Base-by-base conservation (phyloP, 257 asterid species). In the Thymus quinquecostatus region DNA sequence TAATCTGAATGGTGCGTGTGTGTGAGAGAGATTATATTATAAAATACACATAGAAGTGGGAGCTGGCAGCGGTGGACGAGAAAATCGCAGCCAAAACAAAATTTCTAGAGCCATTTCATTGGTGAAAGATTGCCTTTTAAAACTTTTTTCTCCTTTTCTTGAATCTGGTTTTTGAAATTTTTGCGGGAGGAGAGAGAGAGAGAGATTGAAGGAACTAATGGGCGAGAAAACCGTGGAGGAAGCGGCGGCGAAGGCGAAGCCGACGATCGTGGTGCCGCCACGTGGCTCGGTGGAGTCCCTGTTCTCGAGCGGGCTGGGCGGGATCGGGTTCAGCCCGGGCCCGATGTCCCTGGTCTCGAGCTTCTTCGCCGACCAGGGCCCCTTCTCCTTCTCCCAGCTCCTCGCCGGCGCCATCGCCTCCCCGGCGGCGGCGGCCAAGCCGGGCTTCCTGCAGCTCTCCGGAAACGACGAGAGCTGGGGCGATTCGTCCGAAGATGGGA, bases 401-500 rank as follows among this genome's bases (percentile, higher is more conserved):
- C 78, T 92, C 1, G 96, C 96, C 36, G 98, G 96, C 36, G 95
- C 98, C 27, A 92, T 90, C 93, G 86, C 89, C 67, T 90, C 98
- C 27, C 98, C 98, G 7, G 53, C 80, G 10, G 41, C 69, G 44
- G 84, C 78, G 59, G 79, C 75, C 8, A 79, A 72, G 48, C 81
- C 79, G 8, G 66, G 75, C 44, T 76, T 78, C 38, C 5, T 43
- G 29, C 38, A 11, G 21, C 21, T 21, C 21, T 21, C 21, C 21
- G 21, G 21, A 21, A 14, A 29, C 14, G 78, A 73, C 11, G 59
- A 60, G 14, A 58, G 57, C 38, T 75, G 38, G 21, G 76, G 49
- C 0, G 49, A 21, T 34, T 66, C 58, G 7, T 29, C 14, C 62
- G 85, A 67, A 11, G 79, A 69, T 58, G 71, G 66, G 72, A 65